Evolutionary conservation across 1,139 yeast genomes (phyloP), one percentile per base, ranked within the genome.

Genomic region (Candida sp.): DNA sequence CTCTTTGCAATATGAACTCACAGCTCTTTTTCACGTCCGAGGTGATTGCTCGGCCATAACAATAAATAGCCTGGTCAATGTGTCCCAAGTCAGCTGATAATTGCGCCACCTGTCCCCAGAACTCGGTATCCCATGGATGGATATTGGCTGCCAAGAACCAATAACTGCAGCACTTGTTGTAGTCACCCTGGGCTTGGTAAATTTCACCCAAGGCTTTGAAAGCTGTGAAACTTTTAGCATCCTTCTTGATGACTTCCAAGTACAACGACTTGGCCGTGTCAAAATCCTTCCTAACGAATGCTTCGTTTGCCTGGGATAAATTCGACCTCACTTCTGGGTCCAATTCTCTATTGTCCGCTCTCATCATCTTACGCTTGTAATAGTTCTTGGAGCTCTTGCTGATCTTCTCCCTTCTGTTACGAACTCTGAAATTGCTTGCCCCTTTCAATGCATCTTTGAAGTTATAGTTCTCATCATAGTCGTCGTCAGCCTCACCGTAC

Each of bases 141-240:
- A 90, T 75, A 63, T 86, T 91, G 1, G 97, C 97, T 0, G 96
- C 98, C 37, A 88, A 70, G 51, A 90, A 78, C 90, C 96, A 89
- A 35, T 90, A 86, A 52, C 84, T 83, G 62, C 96, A 86, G 55
- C 97, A 90, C 60, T 86, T 86, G 57, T 85, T 83, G 48, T 80
- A 67, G 48, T 88, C 80, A 0, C 89, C 91, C 53, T 84, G 84
- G 49, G 83, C 80, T 53, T 85, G 83, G 59, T 89, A 88, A 42
- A 94, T 90, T 59, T 89, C 96, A 44, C 96, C 98, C 50, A 94
- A 72, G 2, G 96, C 83, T 60, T 87, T 89, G 67, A 90, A 93
- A 0, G 98, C 98, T 51, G 86, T 81, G 66, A 85, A 87, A 58
- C 91, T 90, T 56, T 82, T 82, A 7, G 90, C 86, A 62, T 94